These are phyloP conservation scores for Hemileia vastatrix DNA, from an alignment of 1,284 basidiomycete genomes.

Conservation along the genomic window DNA sequence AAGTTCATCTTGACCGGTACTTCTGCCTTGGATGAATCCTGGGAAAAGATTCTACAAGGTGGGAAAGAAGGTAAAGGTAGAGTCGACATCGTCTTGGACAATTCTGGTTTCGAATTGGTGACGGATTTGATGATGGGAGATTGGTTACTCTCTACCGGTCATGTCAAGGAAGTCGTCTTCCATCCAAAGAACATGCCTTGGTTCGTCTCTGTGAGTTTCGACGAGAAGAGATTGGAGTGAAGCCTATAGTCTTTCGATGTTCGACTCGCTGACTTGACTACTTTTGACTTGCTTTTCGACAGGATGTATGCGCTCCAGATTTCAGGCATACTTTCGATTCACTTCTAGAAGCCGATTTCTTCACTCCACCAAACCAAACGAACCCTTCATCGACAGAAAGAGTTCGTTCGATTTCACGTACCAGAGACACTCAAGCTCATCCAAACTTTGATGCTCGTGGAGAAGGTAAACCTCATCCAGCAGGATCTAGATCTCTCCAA, in stretches of 20 bases:
- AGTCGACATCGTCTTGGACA: constrained; percentile 41
- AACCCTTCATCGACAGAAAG: neutral
- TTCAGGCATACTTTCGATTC: constrained; percentile 45
- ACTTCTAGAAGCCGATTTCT: constrained; percentile 35
- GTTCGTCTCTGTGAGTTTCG: constrained; percentile 63
- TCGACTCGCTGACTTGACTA: constrained; percentile 6
- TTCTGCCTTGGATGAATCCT: constrained; percentile 33
- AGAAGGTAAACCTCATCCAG: constrained; percentile 26
- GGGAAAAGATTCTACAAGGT: constrained; percentile 27
- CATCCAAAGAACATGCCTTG: constrained; percentile 84
- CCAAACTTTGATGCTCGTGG: constrained; percentile 25
- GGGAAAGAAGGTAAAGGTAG: constrained; percentile 26
- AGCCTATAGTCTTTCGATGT: constrained; percentile 59
- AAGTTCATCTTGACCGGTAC: constrained; percentile 30
- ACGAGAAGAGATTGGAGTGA: constrained; percentile 61
- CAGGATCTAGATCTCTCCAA: constrained; percentile 29
- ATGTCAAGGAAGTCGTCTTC: constrained; percentile 58
- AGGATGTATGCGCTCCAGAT: constrained; percentile 39
- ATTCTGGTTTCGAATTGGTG: constrained; percentile 40
- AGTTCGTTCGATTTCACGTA: neutral
- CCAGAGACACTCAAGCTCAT: neutral
- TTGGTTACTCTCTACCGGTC: constrained; percentile 36
- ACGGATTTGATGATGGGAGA: constrained; percentile 41
- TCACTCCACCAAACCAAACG: constrained; percentile 9
- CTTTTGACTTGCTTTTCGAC: constrained; percentile 30